A percentile compares a stretch with the other conserved stretches of the same genome.
Conservation (phyloP, 148 eudicot species). For the Spergularia bocconei region DNA sequence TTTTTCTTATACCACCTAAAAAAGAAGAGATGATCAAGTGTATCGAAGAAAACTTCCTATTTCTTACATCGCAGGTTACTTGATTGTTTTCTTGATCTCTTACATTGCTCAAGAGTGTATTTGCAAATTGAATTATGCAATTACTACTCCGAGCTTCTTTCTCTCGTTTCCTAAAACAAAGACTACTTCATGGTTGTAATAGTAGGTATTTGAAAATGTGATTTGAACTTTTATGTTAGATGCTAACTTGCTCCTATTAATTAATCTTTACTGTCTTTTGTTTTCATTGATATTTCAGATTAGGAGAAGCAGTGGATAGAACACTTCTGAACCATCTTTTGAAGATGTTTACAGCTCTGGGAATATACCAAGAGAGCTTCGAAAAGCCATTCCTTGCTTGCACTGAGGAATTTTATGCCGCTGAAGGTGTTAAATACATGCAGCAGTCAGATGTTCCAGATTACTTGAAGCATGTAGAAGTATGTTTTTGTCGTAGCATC, state of each 20-base stretch:
- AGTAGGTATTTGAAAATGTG: background rate
- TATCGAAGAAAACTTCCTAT: background rate
- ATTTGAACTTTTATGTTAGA: background rate
- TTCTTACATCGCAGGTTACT: background rate
- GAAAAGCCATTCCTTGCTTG: constrained; percentile 87
- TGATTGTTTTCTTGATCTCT: background rate
- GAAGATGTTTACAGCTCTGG: constrained; percentile 95
- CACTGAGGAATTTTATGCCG: constrained; percentile 91
- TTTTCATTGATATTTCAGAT: constrained; percentile 44
- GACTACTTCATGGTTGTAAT: background rate
- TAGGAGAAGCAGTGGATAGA: constrained; percentile 94
- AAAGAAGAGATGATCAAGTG: background rate
- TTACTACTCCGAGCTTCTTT: background rate
- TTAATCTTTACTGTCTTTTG: background rate
- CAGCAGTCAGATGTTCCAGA: constrained; percentile 97
- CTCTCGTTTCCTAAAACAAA: background rate
- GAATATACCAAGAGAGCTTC: constrained; percentile 82
- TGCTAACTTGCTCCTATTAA: background rate
- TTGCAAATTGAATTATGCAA: background rate
- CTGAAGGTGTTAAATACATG: constrained; percentile 93
- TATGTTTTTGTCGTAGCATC: constrained; percentile 28
- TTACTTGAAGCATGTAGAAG: constrained; percentile 94
- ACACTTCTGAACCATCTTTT: constrained; percentile 93
- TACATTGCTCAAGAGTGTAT: background rate
- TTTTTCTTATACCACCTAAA: background rate